Percentiles rank a stretch among this genome's conserved stretches.
These are phyloP conservation scores for Ormosia emarginata DNA, from an alignment of 306 rosid species.

Conservation along the genomic window DNA sequence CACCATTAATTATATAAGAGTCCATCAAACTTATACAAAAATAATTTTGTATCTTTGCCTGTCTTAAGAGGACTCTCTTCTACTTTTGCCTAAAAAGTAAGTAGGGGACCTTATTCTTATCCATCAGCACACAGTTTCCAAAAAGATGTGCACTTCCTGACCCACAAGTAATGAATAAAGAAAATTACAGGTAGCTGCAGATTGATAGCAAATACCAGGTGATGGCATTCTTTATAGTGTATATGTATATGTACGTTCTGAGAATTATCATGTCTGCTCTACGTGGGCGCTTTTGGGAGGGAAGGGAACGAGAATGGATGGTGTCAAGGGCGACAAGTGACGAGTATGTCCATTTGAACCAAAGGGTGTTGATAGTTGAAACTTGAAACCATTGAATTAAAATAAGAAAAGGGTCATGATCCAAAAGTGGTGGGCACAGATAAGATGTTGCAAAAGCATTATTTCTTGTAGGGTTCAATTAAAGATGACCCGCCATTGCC, in stretches of 20 bases:
- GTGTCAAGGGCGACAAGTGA: conserved; percentile 6
- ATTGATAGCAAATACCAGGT: not conserved
- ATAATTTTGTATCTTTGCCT: too few relatives aligned
- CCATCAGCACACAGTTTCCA: not conserved
- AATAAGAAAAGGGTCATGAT: not conserved
- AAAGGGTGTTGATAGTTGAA: not conserved
- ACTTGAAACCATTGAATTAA: not conserved
- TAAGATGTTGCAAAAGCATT: conserved; percentile 10
- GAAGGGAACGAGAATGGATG: not conserved
- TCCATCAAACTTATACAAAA: not conserved
- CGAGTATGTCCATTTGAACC: not conserved
- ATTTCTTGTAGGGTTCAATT: not conserved
- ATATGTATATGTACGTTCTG: not conserved
- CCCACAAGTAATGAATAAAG: not conserved
- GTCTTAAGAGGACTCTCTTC: too few relatives aligned
- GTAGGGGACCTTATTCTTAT: not conserved
- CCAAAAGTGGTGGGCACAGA: conserved; percentile 23
- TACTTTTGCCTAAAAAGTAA: not conserved
- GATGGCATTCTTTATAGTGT: not conserved
- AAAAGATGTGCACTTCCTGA: not conserved
- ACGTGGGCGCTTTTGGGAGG: not conserved
- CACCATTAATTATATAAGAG: not conserved
- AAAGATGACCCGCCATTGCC: not conserved
- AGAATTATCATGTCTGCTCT: not conserved
- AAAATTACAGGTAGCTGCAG: not conserved